phyloP scores from a whole-genome alignment of 2,329 filamentous ascomycete species.

The Corniculantispora saksenae region DNA sequence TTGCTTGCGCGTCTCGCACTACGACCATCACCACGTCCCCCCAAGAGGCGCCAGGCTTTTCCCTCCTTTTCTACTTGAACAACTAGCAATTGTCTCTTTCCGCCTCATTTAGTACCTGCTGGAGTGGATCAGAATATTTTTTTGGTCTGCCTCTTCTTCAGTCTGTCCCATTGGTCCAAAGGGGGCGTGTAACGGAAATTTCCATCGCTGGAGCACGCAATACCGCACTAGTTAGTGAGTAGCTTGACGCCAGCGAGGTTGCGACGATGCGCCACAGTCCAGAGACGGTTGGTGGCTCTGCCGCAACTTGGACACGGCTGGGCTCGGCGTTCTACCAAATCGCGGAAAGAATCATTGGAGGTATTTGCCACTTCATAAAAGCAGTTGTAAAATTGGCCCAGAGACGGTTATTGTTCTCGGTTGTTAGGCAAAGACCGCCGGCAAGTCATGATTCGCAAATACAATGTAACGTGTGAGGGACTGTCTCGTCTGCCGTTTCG shows the following conservation, averaged over 20 bases:
- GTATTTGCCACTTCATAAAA: neutral
- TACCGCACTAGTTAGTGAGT: neutral
- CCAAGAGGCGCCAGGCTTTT: neutral
- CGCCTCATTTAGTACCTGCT: neutral
- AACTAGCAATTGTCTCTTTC: neutral
- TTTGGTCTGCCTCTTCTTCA: neutral
- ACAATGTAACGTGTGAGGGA: neutral
- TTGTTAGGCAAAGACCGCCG: neutral
- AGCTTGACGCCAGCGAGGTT: slow-evolving; percentile 4
- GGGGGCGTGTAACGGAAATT: slow-evolving; percentile 7
- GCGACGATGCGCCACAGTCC: neutral
- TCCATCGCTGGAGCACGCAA: slow-evolving; percentile 3
- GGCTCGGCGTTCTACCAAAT: neutral
- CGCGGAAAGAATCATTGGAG: neutral
- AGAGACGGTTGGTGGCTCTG: neutral
- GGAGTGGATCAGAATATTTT: neutral
- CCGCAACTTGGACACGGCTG: neutral
- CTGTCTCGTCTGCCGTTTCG: neutral
- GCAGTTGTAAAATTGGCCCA: no score
- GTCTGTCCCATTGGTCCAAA: neutral
- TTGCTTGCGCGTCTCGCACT: neutral
- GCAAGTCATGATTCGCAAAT: neutral
- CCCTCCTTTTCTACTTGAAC: neutral
- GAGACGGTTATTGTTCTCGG: neutral
- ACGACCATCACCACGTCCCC: neutral